These are phyloP conservation scores for Backusella psychrophila DNA, from an alignment of 192 early-diverging fungal species.

Conservation along the genomic window DNA sequence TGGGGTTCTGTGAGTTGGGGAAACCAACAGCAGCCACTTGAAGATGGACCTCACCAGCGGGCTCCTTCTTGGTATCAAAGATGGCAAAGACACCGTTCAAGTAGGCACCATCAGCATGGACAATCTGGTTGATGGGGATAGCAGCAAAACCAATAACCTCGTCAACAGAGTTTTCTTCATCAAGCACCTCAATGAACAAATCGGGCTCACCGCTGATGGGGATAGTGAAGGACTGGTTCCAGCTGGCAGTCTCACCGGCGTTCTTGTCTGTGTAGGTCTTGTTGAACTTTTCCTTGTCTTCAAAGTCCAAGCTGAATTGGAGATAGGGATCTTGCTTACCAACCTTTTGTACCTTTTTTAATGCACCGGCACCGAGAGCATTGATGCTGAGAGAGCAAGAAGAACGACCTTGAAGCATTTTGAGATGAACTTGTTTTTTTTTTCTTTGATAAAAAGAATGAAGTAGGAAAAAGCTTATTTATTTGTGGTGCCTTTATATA, in stretches of 20 bases:
- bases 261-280: slow-evolving; percentile 46
- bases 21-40: slow-evolving; percentile 38
- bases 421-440: not conserved
- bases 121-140: slow-evolving; percentile 47
- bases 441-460: not conserved
- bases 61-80: slow-evolving; percentile 34
- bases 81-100: slow-evolving; percentile 42
- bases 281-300: slow-evolving; percentile 42
- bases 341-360: not conserved
- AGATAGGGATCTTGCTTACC: slow-evolving; percentile 52
- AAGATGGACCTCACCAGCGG: slow-evolving; percentile 35
- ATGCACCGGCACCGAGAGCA: not conserved
- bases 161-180: slow-evolving; percentile 37
- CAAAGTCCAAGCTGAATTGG: slow-evolving; percentile 38
- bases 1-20: slow-evolving; percentile 25
- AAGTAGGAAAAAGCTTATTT: not conserved
- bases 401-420: slow-evolving; percentile 1
- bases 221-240: slow-evolving; percentile 46
- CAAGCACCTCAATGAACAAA: slow-evolving; percentile 46
- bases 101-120: slow-evolving; percentile 38
- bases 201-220: slow-evolving; percentile 41
- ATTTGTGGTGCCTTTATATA: not conserved
- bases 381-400: not conserved
- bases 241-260: slow-evolving; percentile 41
- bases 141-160: slow-evolving; percentile 47